Conservation (phyloP, 2,329 filamentous ascomycete species). For the Aspergillus glaucus region DNA sequence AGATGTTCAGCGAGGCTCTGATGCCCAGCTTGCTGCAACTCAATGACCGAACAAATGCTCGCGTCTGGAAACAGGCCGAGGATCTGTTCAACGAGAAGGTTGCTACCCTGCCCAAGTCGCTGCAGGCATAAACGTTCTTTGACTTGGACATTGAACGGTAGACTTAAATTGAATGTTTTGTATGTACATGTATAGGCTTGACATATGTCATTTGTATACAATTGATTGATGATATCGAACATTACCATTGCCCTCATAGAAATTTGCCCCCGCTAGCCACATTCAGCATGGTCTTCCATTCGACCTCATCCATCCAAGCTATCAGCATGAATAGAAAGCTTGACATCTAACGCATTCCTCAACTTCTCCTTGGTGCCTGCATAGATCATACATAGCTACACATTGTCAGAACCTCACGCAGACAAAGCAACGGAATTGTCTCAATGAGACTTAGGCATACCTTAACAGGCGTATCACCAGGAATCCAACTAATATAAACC, state of each 20-base stretch:
- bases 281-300: constrained; percentile 8
- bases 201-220: not conserved
- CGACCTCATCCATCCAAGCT: constrained; percentile 1
- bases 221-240: no score
- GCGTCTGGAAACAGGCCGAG: constrained; percentile 80
- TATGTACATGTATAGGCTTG: not conserved
- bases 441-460: no score
- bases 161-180: not conserved
- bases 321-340: constrained; percentile 9
- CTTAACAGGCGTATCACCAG: constrained; percentile 4
- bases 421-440: not conserved
- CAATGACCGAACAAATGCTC: constrained; percentile 63
- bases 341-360: constrained; percentile 7
- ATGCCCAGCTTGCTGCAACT: constrained; percentile 71
- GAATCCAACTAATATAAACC: constrained; percentile 11
- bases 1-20: constrained; percentile 74
- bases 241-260: no score
- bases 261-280: constrained; percentile 3
- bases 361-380: constrained; percentile 11
- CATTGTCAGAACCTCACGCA: not conserved
- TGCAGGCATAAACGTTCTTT: constrained; percentile 11
- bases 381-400: constrained; percentile 8
- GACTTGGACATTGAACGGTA: not conserved
- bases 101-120: constrained; percentile 52
- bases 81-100: constrained; percentile 81